Evolutionary conservation across 2,329 filamentous ascomycete genomes (phyloP).

Genomic region (Colletotrichum abscissum): DNA sequence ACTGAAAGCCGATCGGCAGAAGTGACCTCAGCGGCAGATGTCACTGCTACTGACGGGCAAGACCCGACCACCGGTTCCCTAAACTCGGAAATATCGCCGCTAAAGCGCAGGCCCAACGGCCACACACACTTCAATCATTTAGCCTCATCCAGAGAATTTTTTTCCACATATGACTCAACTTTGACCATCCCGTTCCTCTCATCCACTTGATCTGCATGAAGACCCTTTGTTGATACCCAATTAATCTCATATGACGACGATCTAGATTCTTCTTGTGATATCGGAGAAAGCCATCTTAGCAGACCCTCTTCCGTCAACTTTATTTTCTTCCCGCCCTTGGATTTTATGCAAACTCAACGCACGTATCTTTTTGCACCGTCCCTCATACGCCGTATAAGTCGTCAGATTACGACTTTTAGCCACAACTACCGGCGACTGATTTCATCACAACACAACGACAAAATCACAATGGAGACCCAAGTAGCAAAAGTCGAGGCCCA

Average conservation of each 20-base stretch:
- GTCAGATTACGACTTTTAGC: conserved; percentile 8
- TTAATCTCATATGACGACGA: conserved; percentile 13
- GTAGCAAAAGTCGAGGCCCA: conserved; percentile 49
- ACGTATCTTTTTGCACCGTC: conserved; percentile 12
- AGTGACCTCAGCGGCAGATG: background rate
- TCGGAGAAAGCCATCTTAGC: conserved; percentile 8
- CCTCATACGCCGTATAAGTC: conserved; percentile 33
- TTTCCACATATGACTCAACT: conserved; percentile 34
- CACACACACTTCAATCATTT: background rate
- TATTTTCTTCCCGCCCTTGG: background rate
- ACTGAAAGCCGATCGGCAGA: conserved; percentile 17
- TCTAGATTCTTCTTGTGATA: conserved; percentile 6
- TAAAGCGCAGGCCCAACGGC: background rate
- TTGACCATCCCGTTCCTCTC: background rate
- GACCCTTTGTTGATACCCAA: conserved; percentile 31
- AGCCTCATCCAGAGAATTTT: conserved; percentile 30
- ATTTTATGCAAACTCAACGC: background rate
- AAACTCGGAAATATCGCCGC: conserved; percentile 22
- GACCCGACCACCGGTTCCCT: conserved; percentile 1
- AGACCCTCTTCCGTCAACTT: conserved; percentile 22
- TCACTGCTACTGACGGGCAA: conserved; percentile 8
- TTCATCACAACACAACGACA: background rate
- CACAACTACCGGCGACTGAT: background rate
- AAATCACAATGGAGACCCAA: conserved; percentile 51
- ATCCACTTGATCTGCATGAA: conserved; percentile 17